Base-by-base conservation (phyloP, 805 yeast genomes). In the Ascoidea asiatica region DNA sequence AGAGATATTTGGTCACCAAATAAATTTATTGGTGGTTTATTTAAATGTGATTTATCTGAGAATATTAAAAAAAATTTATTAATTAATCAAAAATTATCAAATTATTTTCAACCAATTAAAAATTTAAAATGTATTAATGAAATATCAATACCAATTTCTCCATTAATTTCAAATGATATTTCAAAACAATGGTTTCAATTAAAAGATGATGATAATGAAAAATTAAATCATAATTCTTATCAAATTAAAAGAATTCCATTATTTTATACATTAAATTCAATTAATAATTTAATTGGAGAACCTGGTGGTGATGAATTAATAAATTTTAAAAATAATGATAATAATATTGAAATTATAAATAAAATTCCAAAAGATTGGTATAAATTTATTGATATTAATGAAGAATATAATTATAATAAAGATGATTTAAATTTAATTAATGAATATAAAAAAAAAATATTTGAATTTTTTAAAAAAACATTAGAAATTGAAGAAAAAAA, bases 1-100 rank as follows among this genome's bases (percentile, higher is more conserved):
- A 58, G 66, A 22, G 65, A 72, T 1, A 53, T 76, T 5, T 77
- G 66, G 52, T 60, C 73, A 15, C 85, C 87, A 0, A 62, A 67
- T 18, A 69, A 77, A 0, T 73, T 74, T 60, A 73, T 82, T 2
- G 90, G 89, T 5, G 87, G 78, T 0, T 51, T 81, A 2, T 82
- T 69, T 56, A 67, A 67, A 44, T 77, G 83, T 52, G 59, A 67
- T 11, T 46, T 70, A 1, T 52, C 67, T 2, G 46, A 53, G 18
- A 58, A 53, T 1, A 50, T 50, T 4, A 66, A 63, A 45, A 35
- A 19, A 39, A 47, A 42, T 22, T 59, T 52, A 43, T 53, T 56
- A 46, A 48, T 44, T 22, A 47, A 38, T 49, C 15, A 48, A 43
- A 20, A 41, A 48, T 38, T 7, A 45, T 5, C 21, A 41, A 13